A percentile compares a stretch with the other conserved stretches of the same genome.
phyloP scores from a whole-genome alignment of 2,329 filamentous ascomycete genomes.

The Fusarium verrucosum region DNA sequence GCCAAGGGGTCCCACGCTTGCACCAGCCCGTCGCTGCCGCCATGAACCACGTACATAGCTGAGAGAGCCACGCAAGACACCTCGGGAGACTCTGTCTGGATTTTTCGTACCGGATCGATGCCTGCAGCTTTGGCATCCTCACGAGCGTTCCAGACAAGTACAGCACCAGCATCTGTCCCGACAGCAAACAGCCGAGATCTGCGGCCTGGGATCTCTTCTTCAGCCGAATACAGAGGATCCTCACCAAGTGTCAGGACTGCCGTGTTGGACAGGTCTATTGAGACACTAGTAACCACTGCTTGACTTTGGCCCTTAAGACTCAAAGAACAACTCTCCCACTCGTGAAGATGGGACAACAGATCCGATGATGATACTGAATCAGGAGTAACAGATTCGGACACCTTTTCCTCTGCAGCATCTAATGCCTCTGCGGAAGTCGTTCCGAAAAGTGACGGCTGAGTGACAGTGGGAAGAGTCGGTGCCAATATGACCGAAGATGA shows the following conservation, averaged over 20 bases:
- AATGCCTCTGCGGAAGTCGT: constrained; percentile 6
- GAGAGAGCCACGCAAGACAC: constrained; percentile 85
- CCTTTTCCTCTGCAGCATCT: constrained; percentile 33
- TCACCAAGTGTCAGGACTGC: constrained; percentile 77
- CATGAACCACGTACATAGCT: constrained; percentile 88
- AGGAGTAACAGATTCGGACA: constrained; percentile 37
- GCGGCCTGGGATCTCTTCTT: constrained; percentile 81
- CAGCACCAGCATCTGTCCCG: constrained; percentile 79
- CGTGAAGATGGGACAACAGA: constrained; percentile 37
- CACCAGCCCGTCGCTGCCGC: constrained; percentile 92
- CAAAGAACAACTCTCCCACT: constrained; percentile 46
- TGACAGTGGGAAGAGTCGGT: constrained; percentile 3
- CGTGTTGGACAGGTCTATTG: constrained; percentile 78
- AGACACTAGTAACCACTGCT: constrained; percentile 72
- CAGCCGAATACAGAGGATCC: constrained; percentile 68
- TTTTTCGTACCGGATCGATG: constrained; percentile 77
- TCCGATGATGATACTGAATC: constrained; percentile 35
- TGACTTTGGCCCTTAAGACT: constrained; percentile 66
- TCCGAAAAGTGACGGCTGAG: constrained; percentile 47
- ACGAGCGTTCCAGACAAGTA: constrained; percentile 87
- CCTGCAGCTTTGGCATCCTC: constrained; percentile 58
- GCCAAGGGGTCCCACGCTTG: constrained; percentile 97
- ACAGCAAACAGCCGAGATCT: constrained; percentile 82
- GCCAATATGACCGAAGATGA: constrained; percentile 16
- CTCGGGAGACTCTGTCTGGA: constrained; percentile 89